Base-by-base conservation (phyloP, 1,139 yeast genomes). In the Meyerozyma carpophila region DNA sequence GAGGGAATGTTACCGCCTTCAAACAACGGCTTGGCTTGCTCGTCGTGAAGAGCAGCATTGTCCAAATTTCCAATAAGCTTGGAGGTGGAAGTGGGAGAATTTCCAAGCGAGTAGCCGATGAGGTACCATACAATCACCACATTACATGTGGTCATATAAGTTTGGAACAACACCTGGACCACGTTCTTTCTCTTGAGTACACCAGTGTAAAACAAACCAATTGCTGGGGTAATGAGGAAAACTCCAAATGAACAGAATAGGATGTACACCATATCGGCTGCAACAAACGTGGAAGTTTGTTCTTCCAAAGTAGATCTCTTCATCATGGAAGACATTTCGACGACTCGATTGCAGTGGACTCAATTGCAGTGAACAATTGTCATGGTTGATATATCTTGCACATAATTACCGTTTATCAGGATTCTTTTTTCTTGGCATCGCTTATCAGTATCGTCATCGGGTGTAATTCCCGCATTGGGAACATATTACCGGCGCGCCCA, bases 191-290 rank as follows among this genome's bases (percentile, higher is more conserved):
- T 58, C 45, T 57, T 63, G 36, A 68, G 52, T 2, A 61, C 58
- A 37, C 76, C 75, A 32, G 69, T 68, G 46, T 72, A 72, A 50
- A 69, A 70, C 42, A 72, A 49, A 20, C 73, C 71, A 50, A 72
- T 70, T 25, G 66, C 77, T 2, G 77, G 77, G 1, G 76, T 70
- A 47, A 72, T 63, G 40, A 71, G 63, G 51, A 67, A 62, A 39
- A 72, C 72, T 20, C 68, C 68, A 29, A 70, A 70, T 0, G 76
- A 60, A 44, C 69, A 66, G 45, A 66, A 59, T 56, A 68, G 46
- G 14, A 66, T 61, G 47, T 66, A 68, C 8, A 57, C 70, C 67
- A 68, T 66, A 48, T 68, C 73, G 11, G 62, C 58, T 1, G 62
- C 42, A 31, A 31, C 34, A 31, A 31, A 31, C 10, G 51, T 40